A percentile compares a stretch with the other conserved stretches of the same genome.
These are phyloP conservation scores for Ophiostoma australiae DNA, from an alignment of 2,329 filamentous ascomycete genomes.

Conservation along the genomic window DNA sequence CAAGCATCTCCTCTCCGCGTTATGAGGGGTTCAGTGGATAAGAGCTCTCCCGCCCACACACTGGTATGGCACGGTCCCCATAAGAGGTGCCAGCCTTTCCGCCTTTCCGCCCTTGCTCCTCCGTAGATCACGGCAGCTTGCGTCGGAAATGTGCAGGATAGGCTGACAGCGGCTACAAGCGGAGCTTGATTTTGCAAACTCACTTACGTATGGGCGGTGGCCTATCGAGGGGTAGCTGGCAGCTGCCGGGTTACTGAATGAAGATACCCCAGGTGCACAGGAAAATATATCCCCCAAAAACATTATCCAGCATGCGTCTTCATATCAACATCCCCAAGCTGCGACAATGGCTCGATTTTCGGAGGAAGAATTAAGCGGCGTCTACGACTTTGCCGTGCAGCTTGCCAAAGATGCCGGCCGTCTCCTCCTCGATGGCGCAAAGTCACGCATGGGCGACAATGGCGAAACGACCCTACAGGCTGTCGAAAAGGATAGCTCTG, in stretches of 20 bases:
- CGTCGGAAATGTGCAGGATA: conserved; percentile 13
- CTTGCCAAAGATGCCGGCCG: conserved; percentile 65
- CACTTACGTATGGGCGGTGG: background rate
- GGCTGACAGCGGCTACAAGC: conserved; percentile 21
- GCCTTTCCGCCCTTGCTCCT: background rate
- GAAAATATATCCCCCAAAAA: background rate
- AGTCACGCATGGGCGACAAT: conserved; percentile 44
- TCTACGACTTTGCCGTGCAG: conserved; percentile 66
- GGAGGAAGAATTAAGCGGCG: conserved; percentile 53
- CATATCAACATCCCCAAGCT: background rate
- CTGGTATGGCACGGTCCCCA: background rate
- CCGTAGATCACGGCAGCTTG: background rate
- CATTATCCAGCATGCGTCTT: background rate
- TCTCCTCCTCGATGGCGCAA: conserved; percentile 61
- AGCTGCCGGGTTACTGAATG: background rate
- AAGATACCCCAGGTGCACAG: background rate
- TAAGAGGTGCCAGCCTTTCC: background rate
- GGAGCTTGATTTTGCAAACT: background rate
- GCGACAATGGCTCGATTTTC: conserved; percentile 29
- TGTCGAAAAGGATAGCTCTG: conserved; percentile 66
- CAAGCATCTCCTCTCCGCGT: background rate
- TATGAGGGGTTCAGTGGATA: background rate
- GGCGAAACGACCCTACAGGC: conserved; percentile 29
- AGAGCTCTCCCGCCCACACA: background rate
- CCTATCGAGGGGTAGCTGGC: background rate